Evolutionary conservation across 164 flowering plant species (phyloP).

Genomic region (Annona squamosa): DNA sequence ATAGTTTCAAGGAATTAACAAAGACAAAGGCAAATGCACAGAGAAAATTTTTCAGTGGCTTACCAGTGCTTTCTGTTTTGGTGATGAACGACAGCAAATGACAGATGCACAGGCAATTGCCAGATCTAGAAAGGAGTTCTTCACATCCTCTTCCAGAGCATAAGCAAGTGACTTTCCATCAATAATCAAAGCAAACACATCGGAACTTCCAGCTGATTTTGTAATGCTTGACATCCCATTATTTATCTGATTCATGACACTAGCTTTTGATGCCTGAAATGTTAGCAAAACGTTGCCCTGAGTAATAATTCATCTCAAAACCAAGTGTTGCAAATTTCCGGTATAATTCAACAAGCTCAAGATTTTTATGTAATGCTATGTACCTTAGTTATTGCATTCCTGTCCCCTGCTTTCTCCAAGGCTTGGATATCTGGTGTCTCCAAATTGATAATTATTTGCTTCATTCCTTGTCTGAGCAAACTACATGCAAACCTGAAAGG

Average conservation of each 20-base stretch:
- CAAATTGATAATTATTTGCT: conserved; percentile 64
- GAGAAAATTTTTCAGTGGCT: conserved; percentile 13
- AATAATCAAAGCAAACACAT: conserved; percentile 78
- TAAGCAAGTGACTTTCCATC: conserved; percentile 90
- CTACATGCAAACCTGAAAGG: conserved; percentile 78
- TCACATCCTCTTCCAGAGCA: conserved; percentile 66
- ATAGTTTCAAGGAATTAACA: neutral
- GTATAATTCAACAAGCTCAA: neutral
- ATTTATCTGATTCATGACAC: conserved; percentile 50
- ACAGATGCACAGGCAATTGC: conserved; percentile 88
- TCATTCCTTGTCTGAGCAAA: conserved; percentile 92
- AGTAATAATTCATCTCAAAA: neutral
- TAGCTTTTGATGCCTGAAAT: conserved; percentile 62
- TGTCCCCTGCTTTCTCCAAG: conserved; percentile 60
- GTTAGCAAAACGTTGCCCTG: conserved; percentile 1
- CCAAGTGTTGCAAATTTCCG: neutral
- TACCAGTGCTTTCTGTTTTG: conserved; percentile 96
- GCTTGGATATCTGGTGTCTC: conserved; percentile 56
- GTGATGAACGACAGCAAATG: conserved; percentile 95
- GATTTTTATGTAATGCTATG: neutral
- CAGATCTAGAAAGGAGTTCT: conserved; percentile 56
- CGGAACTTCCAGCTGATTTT: conserved; percentile 36
- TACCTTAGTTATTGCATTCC: conserved; percentile 57
- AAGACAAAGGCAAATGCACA: neutral
- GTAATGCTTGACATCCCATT: conserved; percentile 40